Conservation (phyloP, 768 basidiomycete genomes). For the Pluteus cervinus region DNA sequence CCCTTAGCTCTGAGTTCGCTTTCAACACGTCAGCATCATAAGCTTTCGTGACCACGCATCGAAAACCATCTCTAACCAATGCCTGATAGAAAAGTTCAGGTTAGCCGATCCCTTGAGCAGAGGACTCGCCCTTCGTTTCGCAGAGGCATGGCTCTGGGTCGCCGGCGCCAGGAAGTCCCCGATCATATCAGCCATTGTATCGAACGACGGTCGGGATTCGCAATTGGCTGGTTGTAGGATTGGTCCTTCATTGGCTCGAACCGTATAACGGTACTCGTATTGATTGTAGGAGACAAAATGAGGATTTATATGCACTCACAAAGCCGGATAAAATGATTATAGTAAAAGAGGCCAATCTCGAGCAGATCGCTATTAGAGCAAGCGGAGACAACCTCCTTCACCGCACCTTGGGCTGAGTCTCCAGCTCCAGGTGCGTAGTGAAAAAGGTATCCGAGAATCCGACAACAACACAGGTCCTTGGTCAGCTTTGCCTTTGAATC, state of each 20-base stretch:
- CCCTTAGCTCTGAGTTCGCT: background rate
- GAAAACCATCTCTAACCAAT: constrained; percentile 5
- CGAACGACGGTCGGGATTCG: constrained; percentile 16
- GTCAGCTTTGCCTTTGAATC: too few species aligned
- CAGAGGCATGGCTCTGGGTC: constrained; percentile 11
- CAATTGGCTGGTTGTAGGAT: constrained; percentile 14
- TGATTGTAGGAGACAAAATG: too few species aligned
- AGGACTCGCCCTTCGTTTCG: constrained; percentile 9
- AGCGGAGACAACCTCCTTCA: too few species aligned
- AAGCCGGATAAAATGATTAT: constrained; percentile 19
- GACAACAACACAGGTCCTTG: too few species aligned
- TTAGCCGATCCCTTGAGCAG: background rate
- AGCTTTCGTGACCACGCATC: constrained; percentile 1
- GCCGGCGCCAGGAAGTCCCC: constrained; percentile 11
- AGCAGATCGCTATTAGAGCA: too few species aligned
- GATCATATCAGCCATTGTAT: constrained; percentile 16
- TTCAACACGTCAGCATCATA: constrained; percentile 1
- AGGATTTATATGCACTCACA: constrained; percentile 21
- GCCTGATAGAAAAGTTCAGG: constrained; percentile 4
- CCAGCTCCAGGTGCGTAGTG: too few species aligned
- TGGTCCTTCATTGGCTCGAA: constrained; percentile 10
- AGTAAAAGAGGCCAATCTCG: constrained; percentile 18
- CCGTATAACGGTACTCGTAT: too few species aligned
- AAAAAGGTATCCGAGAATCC: too few species aligned
- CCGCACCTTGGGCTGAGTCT: too few species aligned